A percentile compares a stretch with the other conserved stretches of the same genome.
phyloP scores from a whole-genome alignment of 148 eudicot species.

The Cornus controversa region DNA sequence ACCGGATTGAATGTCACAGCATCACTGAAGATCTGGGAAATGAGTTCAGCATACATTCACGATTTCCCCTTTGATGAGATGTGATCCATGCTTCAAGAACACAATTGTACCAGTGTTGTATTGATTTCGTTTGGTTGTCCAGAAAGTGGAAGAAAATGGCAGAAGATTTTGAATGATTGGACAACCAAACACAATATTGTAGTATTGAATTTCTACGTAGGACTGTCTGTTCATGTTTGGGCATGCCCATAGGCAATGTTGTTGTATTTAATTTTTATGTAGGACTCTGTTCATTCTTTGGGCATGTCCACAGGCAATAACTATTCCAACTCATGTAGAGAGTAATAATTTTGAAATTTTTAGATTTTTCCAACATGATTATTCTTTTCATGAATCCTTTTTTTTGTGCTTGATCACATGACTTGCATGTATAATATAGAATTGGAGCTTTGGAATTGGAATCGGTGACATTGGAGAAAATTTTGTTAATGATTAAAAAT shows the following conservation, averaged over 20 bases:
- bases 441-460: too few species aligned
- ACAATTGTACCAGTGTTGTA: background rate
- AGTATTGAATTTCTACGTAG: background rate
- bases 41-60: background rate
- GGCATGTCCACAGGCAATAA: too few species aligned
- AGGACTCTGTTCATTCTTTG: background rate
- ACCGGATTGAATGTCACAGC: background rate
- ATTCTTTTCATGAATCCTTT: too few species aligned
- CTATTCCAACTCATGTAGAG: background rate
- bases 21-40: background rate
- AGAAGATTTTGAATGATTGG: background rate
- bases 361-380: background rate
- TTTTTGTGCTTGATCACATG: too few species aligned
- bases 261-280: background rate
- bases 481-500: too few species aligned
- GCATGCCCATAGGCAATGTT: background rate
- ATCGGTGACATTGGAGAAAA: too few species aligned
- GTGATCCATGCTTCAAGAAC: background rate
- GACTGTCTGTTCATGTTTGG: background rate
- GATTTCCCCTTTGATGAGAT: background rate
- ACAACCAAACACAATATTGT: background rate
- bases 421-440: too few species aligned
- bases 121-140: background rate
- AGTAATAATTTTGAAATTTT: slow-evolving; percentile 7
- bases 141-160: background rate